Evolutionary conservation across 2,329 filamentous ascomycete genomes (phyloP).

Genomic region (Neofusicoccum laricinum): DNA sequence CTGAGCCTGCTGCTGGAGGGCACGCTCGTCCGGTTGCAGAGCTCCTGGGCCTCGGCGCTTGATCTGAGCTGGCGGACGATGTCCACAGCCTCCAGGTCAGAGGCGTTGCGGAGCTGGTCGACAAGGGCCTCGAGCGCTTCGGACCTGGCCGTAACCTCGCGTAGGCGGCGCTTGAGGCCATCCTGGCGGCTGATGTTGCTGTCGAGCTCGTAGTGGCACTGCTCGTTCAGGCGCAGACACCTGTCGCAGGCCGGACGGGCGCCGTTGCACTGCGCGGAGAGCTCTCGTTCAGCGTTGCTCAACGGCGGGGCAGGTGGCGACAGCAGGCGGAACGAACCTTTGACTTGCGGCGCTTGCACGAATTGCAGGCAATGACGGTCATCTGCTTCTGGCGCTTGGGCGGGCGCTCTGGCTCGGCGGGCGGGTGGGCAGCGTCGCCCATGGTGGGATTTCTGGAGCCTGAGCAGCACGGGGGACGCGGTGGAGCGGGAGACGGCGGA

Average conservation of each 20-base stretch:
- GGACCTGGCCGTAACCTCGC: slow-evolving; percentile 9
- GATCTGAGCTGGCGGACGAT: slow-evolving; percentile 2
- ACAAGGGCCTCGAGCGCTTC: slow-evolving; percentile 11
- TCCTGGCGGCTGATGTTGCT: slow-evolving; percentile 15
- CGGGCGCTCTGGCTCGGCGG: not conserved
- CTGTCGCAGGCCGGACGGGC: slow-evolving; percentile 9
- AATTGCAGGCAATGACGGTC: slow-evolving; percentile 15
- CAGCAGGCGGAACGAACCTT: not conserved
- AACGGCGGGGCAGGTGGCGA: not conserved
- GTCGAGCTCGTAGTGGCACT: slow-evolving; percentile 12
- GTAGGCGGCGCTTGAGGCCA: slow-evolving; percentile 13
- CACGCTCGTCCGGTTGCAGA: not conserved
- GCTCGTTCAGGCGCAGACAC: slow-evolving; percentile 10
- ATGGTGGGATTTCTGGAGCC: not conserved
- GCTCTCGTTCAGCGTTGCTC: not conserved
- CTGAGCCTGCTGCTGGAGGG: slow-evolving; percentile 1
- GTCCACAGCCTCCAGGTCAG: slow-evolving; percentile 2
- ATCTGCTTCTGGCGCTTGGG: slow-evolving; percentile 14
- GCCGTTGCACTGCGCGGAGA: slow-evolving; percentile 8
- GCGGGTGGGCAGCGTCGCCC: not conserved
- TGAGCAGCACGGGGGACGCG: not conserved
- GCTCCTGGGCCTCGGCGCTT: not conserved
- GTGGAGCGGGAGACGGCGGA: not conserved
- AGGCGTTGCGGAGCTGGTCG: not conserved
- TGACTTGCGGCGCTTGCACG: slow-evolving; percentile 14